Conservation (phyloP, 2,329 filamentous ascomycete genomes). For the Chrysoporthe puriensis region DNA sequence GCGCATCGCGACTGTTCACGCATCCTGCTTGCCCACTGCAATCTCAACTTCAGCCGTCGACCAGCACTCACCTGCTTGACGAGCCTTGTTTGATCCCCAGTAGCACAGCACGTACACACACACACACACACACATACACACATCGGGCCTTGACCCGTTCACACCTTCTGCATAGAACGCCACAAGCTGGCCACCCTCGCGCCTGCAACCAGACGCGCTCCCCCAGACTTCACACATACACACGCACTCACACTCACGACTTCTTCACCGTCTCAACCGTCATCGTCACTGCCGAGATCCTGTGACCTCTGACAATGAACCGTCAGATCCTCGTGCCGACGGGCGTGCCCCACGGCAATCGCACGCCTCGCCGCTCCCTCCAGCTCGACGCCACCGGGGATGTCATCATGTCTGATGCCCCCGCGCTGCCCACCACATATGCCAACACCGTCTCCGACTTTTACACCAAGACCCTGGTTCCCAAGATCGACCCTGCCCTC, state of each 20-base stretch:
- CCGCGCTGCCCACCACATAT: neutral
- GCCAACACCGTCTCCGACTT: conserved; percentile 5
- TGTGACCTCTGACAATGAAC: conserved; percentile 6
- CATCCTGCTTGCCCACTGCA: neutral
- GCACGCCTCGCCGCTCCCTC: neutral
- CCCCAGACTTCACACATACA: neutral
- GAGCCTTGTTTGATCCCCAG: neutral
- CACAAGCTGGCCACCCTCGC: neutral
- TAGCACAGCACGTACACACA: too few species aligned
- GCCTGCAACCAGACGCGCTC: conserved; percentile 4
- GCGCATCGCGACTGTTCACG: conserved; percentile 3
- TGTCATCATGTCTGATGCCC: conserved; percentile 22
- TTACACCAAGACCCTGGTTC: conserved; percentile 17
- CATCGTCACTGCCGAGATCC: conserved; percentile 5
- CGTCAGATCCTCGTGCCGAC: conserved; percentile 3
- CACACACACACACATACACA: too few species aligned
- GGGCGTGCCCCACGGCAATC: conserved; percentile 11
- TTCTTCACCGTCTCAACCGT: neutral
- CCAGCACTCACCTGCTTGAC: neutral
- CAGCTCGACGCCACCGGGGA: conserved; percentile 16
- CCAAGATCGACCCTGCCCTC: conserved; percentile 3
- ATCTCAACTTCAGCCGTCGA: neutral
- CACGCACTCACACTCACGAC: neutral
- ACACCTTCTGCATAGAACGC: neutral
- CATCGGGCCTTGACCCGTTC: neutral